Base-by-base conservation (phyloP, 495 filamentous ascomycete genomes). In the Elaphomyces granulatus region DNA sequence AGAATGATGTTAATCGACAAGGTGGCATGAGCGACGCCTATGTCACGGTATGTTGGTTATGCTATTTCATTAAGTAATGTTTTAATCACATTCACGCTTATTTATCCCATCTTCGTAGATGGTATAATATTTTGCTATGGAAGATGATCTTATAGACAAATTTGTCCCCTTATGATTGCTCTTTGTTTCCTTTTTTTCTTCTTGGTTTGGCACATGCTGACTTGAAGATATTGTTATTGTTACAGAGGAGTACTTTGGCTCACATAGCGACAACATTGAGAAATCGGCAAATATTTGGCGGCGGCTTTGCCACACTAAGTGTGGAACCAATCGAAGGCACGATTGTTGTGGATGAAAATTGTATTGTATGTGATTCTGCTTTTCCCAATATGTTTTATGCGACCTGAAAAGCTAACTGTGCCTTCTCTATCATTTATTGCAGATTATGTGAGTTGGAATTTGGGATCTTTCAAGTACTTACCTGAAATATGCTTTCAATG, bases 1-100 rank as follows among this genome's bases (percentile, higher is more conserved):
- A 76, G 50, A 84, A 83, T 49, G 77, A 81, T 48, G 61, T 69
- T 21, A 64, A 77, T 36, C 66, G 76, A 37, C 68, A 64, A 45
- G 75, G 70, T 2, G 77, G 78, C 8, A 63, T 76, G 51, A 62
- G 60, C 40, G 77, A 80, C 45, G 74, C 75, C 12, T 70, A 65
- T 33, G 63, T 83, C 33, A 78, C 79, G 49, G 77, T 81, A 64
- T 40, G 72, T 66, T 41, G 10, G 16, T 44, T 52, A 28, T 45
- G n/a, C n/a, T n/a, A n/a, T n/a, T n/a, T n/a, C n/a, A n/a, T n/a
- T n/a, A n/a, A n/a, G n/a, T n/a, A n/a, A n/a, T n/a, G n/a, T n/a
- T n/a, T n/a, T n/a, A n/a, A n/a, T n/a, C n/a, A n/a, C n/a, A n/a
- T n/a, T n/a, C n/a, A n/a, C n/a, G n/a, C n/a, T n/a, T n/a, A n/a